Percentiles rank a stretch among this genome's conserved stretches.
These are phyloP conservation scores for Populus ilicifolia DNA, from an alignment of 345 rosid genomes.

Conservation along the genomic window DNA sequence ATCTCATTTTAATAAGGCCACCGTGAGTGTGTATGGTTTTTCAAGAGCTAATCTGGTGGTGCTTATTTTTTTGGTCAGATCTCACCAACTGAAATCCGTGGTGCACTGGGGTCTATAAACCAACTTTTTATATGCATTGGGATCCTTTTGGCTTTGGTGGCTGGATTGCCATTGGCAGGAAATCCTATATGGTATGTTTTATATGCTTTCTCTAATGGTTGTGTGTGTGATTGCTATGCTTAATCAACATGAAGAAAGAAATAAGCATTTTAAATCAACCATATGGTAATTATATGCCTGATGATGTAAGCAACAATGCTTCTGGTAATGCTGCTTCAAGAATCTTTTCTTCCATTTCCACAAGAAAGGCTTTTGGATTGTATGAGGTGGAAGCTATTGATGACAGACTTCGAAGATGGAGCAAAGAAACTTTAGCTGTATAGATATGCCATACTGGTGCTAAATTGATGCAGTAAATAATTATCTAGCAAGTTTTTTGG, in stretches of 20 bases:
- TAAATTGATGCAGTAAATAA: background rate
- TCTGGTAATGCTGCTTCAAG: background rate
- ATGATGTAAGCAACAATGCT: background rate
- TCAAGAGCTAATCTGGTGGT: slow-evolving; percentile 15
- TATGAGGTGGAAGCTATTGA: background rate
- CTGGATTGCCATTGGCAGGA: slow-evolving; percentile 91
- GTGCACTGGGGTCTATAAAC: slow-evolving; percentile 92
- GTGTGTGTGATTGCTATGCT: background rate
- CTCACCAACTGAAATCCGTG: slow-evolving; percentile 98
- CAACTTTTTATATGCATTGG: slow-evolving; percentile 96
- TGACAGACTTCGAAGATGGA: background rate
- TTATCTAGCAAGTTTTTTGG: background rate
- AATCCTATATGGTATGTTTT: slow-evolving; percentile 71
- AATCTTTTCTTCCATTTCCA: background rate
- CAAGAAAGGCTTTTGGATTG: background rate
- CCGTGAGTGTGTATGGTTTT: background rate
- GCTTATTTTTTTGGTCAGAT: slow-evolving; percentile 48
- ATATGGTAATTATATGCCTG: background rate
- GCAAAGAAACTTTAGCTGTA: background rate
- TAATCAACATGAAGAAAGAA: background rate
- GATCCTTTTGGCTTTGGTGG: slow-evolving; percentile 89
- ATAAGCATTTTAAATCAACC: too few species aligned
- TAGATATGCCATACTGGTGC: background rate
- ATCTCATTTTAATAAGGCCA: slow-evolving; percentile 1
- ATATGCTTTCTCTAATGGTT: background rate